Evolutionary conservation across 495 filamentous ascomycete genomes (phyloP), one percentile per base, ranked within the genome.

Genomic region (Aspergillus asperescens): DNA sequence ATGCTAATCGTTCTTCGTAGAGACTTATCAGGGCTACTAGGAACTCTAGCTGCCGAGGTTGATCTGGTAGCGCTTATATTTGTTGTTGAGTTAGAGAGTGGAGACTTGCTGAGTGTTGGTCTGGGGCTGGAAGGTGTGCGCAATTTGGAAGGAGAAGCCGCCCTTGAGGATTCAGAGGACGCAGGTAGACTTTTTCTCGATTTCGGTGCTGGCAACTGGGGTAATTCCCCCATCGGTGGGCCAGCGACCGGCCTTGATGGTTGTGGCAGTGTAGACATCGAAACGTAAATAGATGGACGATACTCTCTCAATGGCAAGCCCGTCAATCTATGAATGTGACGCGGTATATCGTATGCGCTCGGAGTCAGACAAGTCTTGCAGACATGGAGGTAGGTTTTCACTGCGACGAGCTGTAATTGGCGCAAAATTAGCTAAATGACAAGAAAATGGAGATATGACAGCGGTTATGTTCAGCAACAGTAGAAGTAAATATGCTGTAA

Each of bases 1-100:
- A 95, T 94, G 69, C 89, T 95, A 54, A 94, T 86, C 0, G 86
- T 88, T 62, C 89, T 88, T 53, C 90, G 80, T 48, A 95, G 61
- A n/a, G 79, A 81, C 62, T 81, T 89, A 7, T 80, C 77, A 8
- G 77, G 72, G 48, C 77, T 81, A 37, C 58, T 62, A 0, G 68
- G 63, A 7, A 62, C 49, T 28, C 64, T 62, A 18, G 56, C 56
- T 40, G 52, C 62, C 7, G 75, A 74, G n/a, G 65, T 56, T 15
- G 76, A 78, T 15, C 70, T 66, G 22, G 73, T 48, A 1, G 72
- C 52, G 25, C 60, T 65, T 27, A 72, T 58, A 38, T 58, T 69
- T 7, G 72, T 70, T 4, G 70, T 70, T 10, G 75, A 76, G 32
- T 62, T 69, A 3, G 77, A 69, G 7, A 78, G 65, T 51, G 70